phyloP scores from a whole-genome alignment of 495 filamentous ascomycete species.

The Aspergillus coremiiformis region DNA sequence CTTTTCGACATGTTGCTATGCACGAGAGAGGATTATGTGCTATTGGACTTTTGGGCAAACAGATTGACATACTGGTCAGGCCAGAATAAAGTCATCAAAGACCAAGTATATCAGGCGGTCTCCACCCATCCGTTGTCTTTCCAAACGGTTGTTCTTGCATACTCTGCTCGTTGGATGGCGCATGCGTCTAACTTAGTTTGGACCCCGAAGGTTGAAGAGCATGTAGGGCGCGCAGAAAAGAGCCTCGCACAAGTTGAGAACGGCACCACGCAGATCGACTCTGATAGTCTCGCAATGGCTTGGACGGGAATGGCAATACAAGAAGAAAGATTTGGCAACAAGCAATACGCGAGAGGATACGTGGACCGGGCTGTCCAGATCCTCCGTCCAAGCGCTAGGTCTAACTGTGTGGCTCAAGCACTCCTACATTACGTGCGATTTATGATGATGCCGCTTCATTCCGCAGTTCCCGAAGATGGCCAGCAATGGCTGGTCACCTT shows the following conservation, averaged over 20 bases:
- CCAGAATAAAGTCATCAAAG: constrained; percentile 33
- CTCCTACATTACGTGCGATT: constrained; percentile 37
- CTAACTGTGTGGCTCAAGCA: constrained; percentile 19
- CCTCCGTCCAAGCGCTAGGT: constrained; percentile 25
- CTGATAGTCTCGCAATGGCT: constrained; percentile 29
- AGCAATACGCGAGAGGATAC: constrained; percentile 21
- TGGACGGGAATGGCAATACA: constrained; percentile 34
- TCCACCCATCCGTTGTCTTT: constrained; percentile 34
- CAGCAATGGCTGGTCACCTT: constrained; percentile 31
- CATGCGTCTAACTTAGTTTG: constrained; percentile 20
- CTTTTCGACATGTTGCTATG: constrained; percentile 28
- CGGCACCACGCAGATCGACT: constrained; percentile 15
- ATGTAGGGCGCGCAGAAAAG: constrained; percentile 18
- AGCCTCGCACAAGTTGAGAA: constrained; percentile 22
- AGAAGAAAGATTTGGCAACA: constrained; percentile 38
- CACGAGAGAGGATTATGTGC: constrained; percentile 21
- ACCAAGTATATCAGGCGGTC: constrained; percentile 30
- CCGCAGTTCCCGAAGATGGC: constrained; percentile 9
- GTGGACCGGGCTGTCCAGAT: constrained; percentile 27
- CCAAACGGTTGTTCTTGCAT: constrained; percentile 31
- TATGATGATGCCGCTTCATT: constrained; percentile 18
- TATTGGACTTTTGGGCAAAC: constrained; percentile 33
- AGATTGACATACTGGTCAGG: constrained; percentile 42
- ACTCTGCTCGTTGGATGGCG: constrained; percentile 35
- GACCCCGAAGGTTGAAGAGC: constrained; percentile 20